These are phyloP conservation scores for Aspergillus affinis DNA, from an alignment of 495 filamentous ascomycete genomes.

Conservation along the genomic window DNA sequence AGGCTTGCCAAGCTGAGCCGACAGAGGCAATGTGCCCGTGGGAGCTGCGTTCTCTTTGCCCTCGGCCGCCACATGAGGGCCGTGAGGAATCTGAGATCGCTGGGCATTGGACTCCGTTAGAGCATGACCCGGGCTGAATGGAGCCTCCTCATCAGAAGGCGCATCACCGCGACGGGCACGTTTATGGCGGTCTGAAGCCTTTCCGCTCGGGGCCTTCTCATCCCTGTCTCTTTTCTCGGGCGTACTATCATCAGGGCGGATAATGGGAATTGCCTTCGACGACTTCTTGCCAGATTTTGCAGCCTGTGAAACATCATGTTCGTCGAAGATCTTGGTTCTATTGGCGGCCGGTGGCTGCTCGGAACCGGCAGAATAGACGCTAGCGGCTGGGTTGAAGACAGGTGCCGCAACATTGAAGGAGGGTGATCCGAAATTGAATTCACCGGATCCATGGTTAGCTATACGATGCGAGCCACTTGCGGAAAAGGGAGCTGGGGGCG, in stretches of 20 bases:
- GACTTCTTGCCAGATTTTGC: constrained; percentile 64
- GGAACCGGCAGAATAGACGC: constrained; percentile 26
- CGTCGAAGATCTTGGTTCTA: constrained; percentile 68
- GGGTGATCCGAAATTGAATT: constrained; percentile 74
- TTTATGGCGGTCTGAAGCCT: constrained; percentile 64
- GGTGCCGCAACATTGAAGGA: constrained; percentile 82
- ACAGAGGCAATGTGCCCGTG: background rate
- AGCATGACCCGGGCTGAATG: constrained; percentile 62
- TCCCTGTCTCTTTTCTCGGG: constrained; percentile 45
- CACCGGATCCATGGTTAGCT: constrained; percentile 37
- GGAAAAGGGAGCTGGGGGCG: constrained; percentile 67
- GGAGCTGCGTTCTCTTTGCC: constrained; percentile 49
- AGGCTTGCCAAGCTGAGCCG: constrained; percentile 21
- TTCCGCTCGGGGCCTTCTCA: constrained; percentile 41
- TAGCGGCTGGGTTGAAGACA: constrained; percentile 65
- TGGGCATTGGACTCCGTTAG: constrained; percentile 45
- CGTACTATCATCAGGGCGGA: constrained; percentile 58
- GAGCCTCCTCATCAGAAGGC: constrained; percentile 66
- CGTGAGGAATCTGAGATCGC: constrained; percentile 28
- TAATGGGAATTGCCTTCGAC: constrained; percentile 80
- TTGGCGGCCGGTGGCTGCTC: constrained; percentile 23
- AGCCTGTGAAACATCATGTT: constrained; percentile 64
- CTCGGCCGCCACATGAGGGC: constrained; percentile 32
- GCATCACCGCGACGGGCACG: constrained; percentile 59
- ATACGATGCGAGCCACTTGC: constrained; percentile 47